Evolutionary conservation across 768 basidiomycete genomes (phyloP).

Genomic region (Mrakia frigida): DNA sequence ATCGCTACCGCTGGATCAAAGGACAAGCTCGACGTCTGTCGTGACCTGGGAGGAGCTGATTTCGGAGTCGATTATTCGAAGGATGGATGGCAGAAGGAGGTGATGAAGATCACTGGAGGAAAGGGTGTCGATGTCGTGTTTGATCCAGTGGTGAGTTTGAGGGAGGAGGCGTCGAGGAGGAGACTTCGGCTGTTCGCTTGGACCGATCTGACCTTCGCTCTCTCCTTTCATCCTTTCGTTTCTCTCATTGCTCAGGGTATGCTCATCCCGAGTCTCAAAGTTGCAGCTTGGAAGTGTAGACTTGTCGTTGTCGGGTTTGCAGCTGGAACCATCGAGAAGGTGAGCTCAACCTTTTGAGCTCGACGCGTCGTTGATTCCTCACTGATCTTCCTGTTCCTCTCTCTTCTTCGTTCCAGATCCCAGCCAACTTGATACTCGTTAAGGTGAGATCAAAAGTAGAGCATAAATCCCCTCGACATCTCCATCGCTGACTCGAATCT

Average conservation of each 20-base stretch:
- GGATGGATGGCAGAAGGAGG: constrained; percentile 82
- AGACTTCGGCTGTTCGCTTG: too few species aligned
- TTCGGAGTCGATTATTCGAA: constrained; percentile 70
- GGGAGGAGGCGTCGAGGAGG: not conserved
- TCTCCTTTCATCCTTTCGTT: not conserved
- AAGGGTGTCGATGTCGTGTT: constrained; percentile 61
- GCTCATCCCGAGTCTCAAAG: constrained; percentile 64
- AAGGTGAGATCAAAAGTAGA: too few species aligned
- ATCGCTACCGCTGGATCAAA: constrained; percentile 70
- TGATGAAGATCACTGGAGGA: constrained; percentile 72
- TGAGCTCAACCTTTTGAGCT: constrained; percentile 37
- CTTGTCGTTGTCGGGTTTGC: constrained; percentile 92
- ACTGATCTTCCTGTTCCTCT: not conserved
- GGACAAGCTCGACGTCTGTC: constrained; percentile 72
- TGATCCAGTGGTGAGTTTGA: constrained; percentile 44
- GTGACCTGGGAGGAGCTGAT: constrained; percentile 74
- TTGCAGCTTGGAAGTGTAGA: constrained; percentile 90
- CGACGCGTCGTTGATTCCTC: not conserved
- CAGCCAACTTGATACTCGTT: constrained; percentile 67
- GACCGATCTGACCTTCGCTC: not conserved
- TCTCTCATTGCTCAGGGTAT: constrained; percentile 44
- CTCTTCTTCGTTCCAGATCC: constrained; percentile 53
- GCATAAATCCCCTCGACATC: not conserved
- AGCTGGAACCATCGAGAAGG: constrained; percentile 76
- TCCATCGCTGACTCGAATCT: too few species aligned